phyloP scores from a whole-genome alignment of 805 yeast species.

The Candida stauntonica region DNA sequence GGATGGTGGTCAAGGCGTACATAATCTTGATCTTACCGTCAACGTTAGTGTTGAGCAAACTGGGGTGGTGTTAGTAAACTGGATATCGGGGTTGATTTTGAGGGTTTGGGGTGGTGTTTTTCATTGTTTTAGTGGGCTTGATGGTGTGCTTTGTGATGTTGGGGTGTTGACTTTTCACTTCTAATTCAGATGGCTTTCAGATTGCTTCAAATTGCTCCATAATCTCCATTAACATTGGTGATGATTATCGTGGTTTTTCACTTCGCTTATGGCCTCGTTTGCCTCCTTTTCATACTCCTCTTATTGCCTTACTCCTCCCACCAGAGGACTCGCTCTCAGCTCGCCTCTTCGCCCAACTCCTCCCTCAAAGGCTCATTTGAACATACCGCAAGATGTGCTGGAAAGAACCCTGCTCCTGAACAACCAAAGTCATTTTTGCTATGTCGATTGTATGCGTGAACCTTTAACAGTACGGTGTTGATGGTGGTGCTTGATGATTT shows the following conservation, averaged over 20 bases:
- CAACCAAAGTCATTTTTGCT: constrained; percentile 81
- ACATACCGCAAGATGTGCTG: constrained; percentile 99
- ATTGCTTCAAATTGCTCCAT: too few relatives aligned
- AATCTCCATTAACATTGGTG: too few relatives aligned
- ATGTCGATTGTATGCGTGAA: constrained; percentile 10
- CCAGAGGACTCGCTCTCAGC: neutral
- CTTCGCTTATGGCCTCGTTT: too few relatives aligned
- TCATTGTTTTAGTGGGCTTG: neutral
- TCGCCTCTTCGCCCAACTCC: neutral
- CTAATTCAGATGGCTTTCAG: too few relatives aligned
- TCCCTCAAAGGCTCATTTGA: constrained; percentile 4
- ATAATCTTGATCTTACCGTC: constrained; percentile 99
- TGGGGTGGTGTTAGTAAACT: constrained; percentile 39
- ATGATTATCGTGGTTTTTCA: too few relatives aligned
- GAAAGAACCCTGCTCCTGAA: constrained; percentile 98
- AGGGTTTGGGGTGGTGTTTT: neutral
- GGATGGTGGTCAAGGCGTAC: constrained; percentile 99
- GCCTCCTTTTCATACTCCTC: too few relatives aligned
- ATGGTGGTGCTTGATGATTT: constrained; percentile 13
- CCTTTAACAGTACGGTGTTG: constrained; percentile 6
- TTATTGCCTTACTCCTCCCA: neutral
- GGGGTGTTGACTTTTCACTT: too few relatives aligned
- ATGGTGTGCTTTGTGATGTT: too few relatives aligned
- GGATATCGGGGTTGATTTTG: too few relatives aligned
- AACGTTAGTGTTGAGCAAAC: constrained; percentile 99